Base-by-base conservation (phyloP, 2,329 filamentous ascomycete species). In the Hypoxylon sp. region DNA sequence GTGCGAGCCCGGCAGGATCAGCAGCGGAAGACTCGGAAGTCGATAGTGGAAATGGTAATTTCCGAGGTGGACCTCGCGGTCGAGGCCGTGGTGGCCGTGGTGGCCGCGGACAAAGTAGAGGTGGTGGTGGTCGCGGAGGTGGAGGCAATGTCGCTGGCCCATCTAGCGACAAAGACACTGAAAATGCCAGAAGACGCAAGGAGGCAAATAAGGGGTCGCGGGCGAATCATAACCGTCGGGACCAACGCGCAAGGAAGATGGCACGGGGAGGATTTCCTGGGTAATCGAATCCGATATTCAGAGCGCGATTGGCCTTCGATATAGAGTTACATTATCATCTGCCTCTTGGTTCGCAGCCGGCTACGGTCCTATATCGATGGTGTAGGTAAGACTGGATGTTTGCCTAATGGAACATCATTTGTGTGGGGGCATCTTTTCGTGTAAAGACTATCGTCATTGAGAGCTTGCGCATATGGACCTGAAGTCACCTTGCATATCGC, bases 151-250 rank as follows among this genome's bases (percentile, higher is more conserved):
- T 91, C 7, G 87, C 89, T 1, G 90, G 91, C 0, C 84, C 89
- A 0, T 82, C 87, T 1, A 87, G 89, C 5, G 91, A 93, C n/a
- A 88, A 89, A 72, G 87, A 86, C n/a, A 94, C 91, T 0, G 89
- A 93, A 71, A 81, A 83, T 59, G 90, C 92, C 9, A 86, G 93
- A 71, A 86, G 90, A 73, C 86, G 87, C 68, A 97, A 97, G 77
- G 94, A 97, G 76, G 89, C 91, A 25, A 92, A 90, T 72, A 97
- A 97, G 79, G 86, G 90, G 2, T 92, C 91, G 21, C 85, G 91
- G 67, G 94, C 93, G 32, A 97, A 97, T 76, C 94, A 97, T 77
- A 96, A 93, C 78, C 88, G 94, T 25, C 87, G 93, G 53, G 92
- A 97, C 76, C 86, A 86, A 65, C 82, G 87, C 36, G 88, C 89